These are phyloP conservation scores for Microbotryum scabiosae DNA, from an alignment of 1,284 basidiomycete genomes.

Conservation along the genomic window DNA sequence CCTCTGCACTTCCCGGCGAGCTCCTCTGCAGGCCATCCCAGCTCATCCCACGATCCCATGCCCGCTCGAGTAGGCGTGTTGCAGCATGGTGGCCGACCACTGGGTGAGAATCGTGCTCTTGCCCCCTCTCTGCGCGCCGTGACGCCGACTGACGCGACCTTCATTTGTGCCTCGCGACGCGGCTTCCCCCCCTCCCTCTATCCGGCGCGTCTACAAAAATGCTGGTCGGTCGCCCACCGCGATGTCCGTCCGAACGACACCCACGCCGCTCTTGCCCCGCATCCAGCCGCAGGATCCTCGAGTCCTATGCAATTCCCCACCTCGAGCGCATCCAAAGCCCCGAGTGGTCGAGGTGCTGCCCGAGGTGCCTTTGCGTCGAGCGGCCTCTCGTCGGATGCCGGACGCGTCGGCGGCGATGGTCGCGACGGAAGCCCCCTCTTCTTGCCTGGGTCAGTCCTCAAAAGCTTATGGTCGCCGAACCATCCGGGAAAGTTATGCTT, in stretches of 20 bases:
- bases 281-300: constrained; percentile 8
- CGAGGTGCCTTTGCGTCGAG: neutral
- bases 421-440: constrained; percentile 17
- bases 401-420: neutral
- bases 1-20: no score
- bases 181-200: neutral
- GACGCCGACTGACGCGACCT: neutral
- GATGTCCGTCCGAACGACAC: neutral
- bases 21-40: constrained; percentile 2
- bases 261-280: neutral
- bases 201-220: constrained; percentile 4
- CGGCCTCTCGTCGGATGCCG: constrained; percentile 16
- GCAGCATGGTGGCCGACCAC: no score
- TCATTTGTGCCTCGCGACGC: neutral
- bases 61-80: neutral
- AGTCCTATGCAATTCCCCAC: constrained; percentile 25
- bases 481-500: neutral
- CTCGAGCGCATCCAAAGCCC: constrained; percentile 6
- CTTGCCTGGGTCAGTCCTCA: constrained; percentile 24
- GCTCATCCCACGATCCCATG: neutral
- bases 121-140: neutral
- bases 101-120: no score
- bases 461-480: neutral
- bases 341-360: constrained; percentile 12
- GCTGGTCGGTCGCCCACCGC: constrained; percentile 3